Evolutionary conservation across 2,329 filamentous ascomycete genomes (phyloP), one percentile per base, ranked within the genome.

Genomic region (Alternaria metachromatica): DNA sequence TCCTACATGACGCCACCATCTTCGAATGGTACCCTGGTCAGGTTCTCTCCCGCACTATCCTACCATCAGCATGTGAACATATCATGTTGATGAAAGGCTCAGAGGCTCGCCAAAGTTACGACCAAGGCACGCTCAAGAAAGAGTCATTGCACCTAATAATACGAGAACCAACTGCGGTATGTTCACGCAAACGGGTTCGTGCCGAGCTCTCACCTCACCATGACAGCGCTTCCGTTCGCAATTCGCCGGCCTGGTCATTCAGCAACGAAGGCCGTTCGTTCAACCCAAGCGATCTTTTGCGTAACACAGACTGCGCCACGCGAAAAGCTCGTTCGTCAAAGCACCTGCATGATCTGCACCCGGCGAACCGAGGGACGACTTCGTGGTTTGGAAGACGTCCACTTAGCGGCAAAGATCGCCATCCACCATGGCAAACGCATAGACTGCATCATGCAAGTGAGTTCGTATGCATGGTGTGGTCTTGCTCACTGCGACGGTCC

Each of bases 371-470:
- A 30, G 6, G 30, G 28, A 20, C 37, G 37, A 23, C 6, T 46
- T 50, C 49, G 4, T 30, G 50, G 21, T 49, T 10, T 41, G 7
- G 28, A 11, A 25, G 18, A 43, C 7, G 28, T 11, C 12, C 28
- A 18, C n/a, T 43, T n/a, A 30, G 21, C 49, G 11, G 20, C 30
- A 41, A 37, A 30, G 28, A 20, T 45, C 33, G 3, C 10, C 18
- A 13, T 23, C 23, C 6, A n/a, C 23, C 13, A 55, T 41, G 43
- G 6, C 11, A 55, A 26, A 55, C 43, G 23, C 43, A 15, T 44
- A 15, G 15, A 55, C 26, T 55, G 44, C 44, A 46, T 25, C n/a
- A 60, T 60, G 58, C 44, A 49, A 26, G 58, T 49, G 28, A 7
- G 4, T 13, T n/a, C 8, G 15, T 49, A 45, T 30, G 28, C 49